Base-by-base conservation (phyloP, 495 filamentous ascomycete genomes). In the Talaromyces stipitatus region DNA sequence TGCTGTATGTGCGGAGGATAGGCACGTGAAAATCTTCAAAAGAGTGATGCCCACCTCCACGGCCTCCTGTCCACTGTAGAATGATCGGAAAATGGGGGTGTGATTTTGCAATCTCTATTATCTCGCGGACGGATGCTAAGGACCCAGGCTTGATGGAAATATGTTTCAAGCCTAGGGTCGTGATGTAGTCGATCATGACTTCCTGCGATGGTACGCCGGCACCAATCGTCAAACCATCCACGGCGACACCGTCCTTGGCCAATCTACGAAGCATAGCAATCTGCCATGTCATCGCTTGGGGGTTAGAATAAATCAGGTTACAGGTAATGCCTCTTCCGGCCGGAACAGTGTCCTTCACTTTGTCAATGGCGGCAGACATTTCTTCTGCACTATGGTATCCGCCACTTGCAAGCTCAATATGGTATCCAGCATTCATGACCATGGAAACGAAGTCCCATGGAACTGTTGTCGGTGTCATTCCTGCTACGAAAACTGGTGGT, bases 21-120 rank as follows among this genome's bases (percentile, higher is more conserved):
- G 77, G 76, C n/a, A 66, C 58, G 59, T 80, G 75, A 60, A 80
- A 80, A 54, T 80, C 77, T 59, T 78, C 76, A 55, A 64, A 78
- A 1, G 77, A 80, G 53, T 80, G 77, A 61, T 80, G 77, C 22
- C 77, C 77, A 58, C 77, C 77, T 16, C 72, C 77, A 54, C 77
- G 66, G 3, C 77, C 77, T 41, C 77, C 77, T 7, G 77, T 80
- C 77, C 77, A 80, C 60, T 80, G 77, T 50, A 80, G 53, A 18
- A 77, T 69, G 36, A 80, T 66, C 3, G 76, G 74, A 60, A 78
- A 77, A 26, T 64, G 61, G 9, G 76, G 73, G 54, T 78, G 66
- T 7, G 67, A 64, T 55, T 71, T 69, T 27, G 77, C 74, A 53
- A 80, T 73, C 23, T 71, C 66, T 43, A 78, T 64, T 2, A 80